A percentile compares a stretch with the other conserved stretches of the same genome.
phyloP scores from a whole-genome alignment of 208 protist genomes.

The Spironucleus salmonicida region DNA sequence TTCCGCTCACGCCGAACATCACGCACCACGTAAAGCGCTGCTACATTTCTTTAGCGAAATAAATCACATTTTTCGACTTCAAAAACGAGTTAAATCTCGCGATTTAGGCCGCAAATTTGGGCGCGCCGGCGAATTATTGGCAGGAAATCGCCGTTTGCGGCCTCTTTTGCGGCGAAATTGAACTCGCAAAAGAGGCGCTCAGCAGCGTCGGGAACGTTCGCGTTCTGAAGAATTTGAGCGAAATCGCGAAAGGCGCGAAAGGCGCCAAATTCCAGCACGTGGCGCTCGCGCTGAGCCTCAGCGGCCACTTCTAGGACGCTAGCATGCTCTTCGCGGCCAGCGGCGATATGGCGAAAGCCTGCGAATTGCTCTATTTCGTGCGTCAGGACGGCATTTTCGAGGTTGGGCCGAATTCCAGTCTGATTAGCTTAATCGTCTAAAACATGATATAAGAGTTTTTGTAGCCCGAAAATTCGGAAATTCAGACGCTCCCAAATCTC shows the following conservation, averaged over 20 bases:
- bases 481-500: not conserved
- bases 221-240: not conserved
- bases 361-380: constrained; percentile 2
- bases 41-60: not conserved
- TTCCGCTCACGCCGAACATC: constrained; percentile 1
- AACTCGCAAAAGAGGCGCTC: constrained; percentile 1
- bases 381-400: not conserved
- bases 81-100: not conserved
- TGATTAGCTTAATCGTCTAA: not conserved
- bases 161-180: not conserved
- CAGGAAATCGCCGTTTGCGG: not conserved
- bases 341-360: not conserved
- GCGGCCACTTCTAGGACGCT: not conserved
- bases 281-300: not conserved
- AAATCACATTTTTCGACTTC: not conserved
- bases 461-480: no score
- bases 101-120: not conserved
- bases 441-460: not conserved
- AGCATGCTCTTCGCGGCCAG: constrained; percentile 9
- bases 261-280: not conserved
- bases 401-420: not conserved
- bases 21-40: not conserved
- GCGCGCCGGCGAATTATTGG: not conserved
- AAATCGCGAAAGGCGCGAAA: not conserved
- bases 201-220: constrained; percentile 1